phyloP scores from a whole-genome alignment of 2,329 filamentous ascomycete species.

The Emmonsiellopsis sp. region DNA sequence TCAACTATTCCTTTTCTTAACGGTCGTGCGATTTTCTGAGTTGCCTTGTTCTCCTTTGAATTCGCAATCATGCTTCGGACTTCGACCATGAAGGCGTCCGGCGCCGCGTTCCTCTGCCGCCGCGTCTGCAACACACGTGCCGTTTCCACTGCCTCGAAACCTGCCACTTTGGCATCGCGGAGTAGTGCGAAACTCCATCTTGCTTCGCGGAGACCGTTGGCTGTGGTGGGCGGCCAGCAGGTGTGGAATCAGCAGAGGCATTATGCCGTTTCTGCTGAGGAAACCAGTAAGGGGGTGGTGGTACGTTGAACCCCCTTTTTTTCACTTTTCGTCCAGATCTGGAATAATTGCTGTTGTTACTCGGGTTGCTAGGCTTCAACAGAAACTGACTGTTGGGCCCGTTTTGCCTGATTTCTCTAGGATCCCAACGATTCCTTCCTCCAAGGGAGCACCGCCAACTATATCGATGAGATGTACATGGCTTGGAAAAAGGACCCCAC shows the following conservation, averaged over 20 bases:
- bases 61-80: conserved; percentile 11
- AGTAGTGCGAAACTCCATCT: conserved; percentile 27
- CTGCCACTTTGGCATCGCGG: conserved; percentile 3
- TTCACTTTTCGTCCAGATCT: neutral
- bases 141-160: conserved; percentile 5
- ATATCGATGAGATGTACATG: conserved; percentile 99
- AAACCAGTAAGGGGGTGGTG: conserved; percentile 54
- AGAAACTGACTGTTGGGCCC: conserved; percentile 19
- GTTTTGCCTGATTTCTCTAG: conserved; percentile 26
- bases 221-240: conserved; percentile 29
- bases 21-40: neutral
- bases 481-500: conserved; percentile 90
- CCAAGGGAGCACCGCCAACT: conserved; percentile 93
- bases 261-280: conserved; percentile 53
- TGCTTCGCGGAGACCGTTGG: conserved; percentile 33
- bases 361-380: neutral
- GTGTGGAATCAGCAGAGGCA: conserved; percentile 37
- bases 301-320: conserved; percentile 34
- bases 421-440: conserved; percentile 95
- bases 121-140: conserved; percentile 18
- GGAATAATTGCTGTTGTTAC: conserved; percentile 1
- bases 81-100: conserved; percentile 28
- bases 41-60: too few species aligned
- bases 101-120: conserved; percentile 29
- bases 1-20: neutral